These are phyloP conservation scores for Staphylotrichum tortipilum DNA, from an alignment of 495 filamentous ascomycete species.

Conservation along the genomic window DNA sequence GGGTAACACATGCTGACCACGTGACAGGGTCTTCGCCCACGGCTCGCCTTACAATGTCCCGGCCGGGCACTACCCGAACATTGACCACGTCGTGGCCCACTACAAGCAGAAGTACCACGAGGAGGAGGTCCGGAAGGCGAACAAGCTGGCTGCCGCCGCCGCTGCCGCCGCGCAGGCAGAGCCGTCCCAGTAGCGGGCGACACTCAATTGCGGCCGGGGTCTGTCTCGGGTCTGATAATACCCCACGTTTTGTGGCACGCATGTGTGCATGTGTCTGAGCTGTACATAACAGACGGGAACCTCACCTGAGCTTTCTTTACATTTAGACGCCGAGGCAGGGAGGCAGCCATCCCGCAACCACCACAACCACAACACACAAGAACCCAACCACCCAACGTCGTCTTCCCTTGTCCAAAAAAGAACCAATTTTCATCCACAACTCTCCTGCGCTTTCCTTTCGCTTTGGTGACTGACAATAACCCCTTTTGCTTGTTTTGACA, in stretches of 20 bases:
- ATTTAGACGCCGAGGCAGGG: conserved; percentile 12
- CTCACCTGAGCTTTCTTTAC: not conserved
- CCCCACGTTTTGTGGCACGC: conserved; percentile 11
- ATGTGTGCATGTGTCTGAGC: conserved; percentile 21
- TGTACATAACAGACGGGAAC: conserved; percentile 3
- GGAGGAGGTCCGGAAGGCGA: conserved; percentile 39
- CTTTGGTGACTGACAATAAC: too few relatives aligned
- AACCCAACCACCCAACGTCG: conserved; percentile 1
- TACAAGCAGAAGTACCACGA: conserved; percentile 38
- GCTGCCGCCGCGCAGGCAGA: too few relatives aligned
- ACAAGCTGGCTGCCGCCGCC: conserved; percentile 30
- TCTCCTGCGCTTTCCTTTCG: not conserved
- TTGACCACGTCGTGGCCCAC: conserved; percentile 40
- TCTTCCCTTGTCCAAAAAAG: too few relatives aligned
- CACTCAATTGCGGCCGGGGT: not conserved
- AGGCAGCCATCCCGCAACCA: conserved; percentile 15
- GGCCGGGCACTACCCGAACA: conserved; percentile 34
- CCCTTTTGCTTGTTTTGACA: too few relatives aligned
- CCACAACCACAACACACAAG: too few relatives aligned
- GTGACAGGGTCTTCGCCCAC: conserved; percentile 34
- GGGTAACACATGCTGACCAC: conserved; percentile 20
- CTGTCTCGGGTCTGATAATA: conserved; percentile 3
- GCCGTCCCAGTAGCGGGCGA: conserved; percentile 13
- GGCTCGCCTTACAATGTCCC: conserved; percentile 38
- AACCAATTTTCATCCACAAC: not conserved